Evolutionary conservation across 2,329 filamentous ascomycete species (phyloP), one percentile per base, ranked within the genome.

Genomic region (Trichoderma semiorbis): DNA sequence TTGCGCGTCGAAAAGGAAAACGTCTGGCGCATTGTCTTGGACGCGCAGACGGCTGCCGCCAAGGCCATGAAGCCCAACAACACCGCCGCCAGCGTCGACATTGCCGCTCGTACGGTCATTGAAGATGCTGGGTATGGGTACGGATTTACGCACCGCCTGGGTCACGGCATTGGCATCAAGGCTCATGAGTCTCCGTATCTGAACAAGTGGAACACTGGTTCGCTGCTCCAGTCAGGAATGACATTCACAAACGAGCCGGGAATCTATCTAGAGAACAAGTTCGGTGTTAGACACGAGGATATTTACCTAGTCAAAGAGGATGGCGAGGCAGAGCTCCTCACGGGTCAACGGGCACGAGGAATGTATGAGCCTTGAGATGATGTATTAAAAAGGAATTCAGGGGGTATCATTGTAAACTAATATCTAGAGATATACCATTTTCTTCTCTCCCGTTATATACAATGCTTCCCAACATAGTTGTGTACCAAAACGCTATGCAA

Each of bases 121-220:
- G 83, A 85, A 14, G 78, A 84, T 12, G 88, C 87, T 0, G 89
- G 88, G 0, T 68, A 68, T 24, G 65, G 65, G 7, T 58, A 68
- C 7, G 65, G 65, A 18, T 91, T 91, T 73, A 91, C 89, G 1
- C 89, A 91, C 74, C 84, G 89, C 1, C 81, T 91, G 1, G 89
- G 89, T 1, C 89, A 91, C 75, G 87, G 89, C 1, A 90, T 91
- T 62, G 89, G 89, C 0, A 90, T 91, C 76, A 91, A 91, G 79
- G 89, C 89, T 1, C 89, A 91, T 74, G 89, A 91, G 76, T 88
- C 87, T 34, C 89, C 89, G 0, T 91, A 91, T 74, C 79, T 91
- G 36, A 90, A 91, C 77, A 88, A 90, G 75, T 89, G 87, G 71
- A 91, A 91, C 75, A 81, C 80, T 3, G 79, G 77, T 2, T 80